These are phyloP conservation scores for Pseudogymnoascus sp. DNA, from an alignment of 2,329 filamentous ascomycete genomes.

Conservation along the genomic window DNA sequence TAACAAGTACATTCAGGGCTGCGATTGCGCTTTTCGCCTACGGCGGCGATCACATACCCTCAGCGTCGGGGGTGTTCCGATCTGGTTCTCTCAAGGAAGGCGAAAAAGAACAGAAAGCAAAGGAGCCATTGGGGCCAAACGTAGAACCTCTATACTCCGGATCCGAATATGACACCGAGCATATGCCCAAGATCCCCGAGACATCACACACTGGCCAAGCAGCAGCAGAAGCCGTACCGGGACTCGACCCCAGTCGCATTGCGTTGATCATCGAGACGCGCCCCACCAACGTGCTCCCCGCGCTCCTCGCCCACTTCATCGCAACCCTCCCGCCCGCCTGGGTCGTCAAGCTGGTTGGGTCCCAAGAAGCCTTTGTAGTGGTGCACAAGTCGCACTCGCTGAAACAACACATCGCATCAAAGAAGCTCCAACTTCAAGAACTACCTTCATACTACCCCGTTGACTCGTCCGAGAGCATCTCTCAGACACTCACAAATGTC, in stretches of 20 bases:
- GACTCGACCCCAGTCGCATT: slow-evolving; percentile 10
- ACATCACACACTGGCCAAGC: neutral
- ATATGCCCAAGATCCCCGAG: slow-evolving; percentile 1
- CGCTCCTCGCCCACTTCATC: slow-evolving; percentile 13
- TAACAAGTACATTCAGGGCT: neutral
- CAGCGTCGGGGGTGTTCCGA: neutral
- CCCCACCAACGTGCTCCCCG: slow-evolving; percentile 12
- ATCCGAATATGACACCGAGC: slow-evolving; percentile 2
- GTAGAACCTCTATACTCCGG: slow-evolving; percentile 8
- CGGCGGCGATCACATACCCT: neutral
- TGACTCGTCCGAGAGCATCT: slow-evolving; percentile 17
- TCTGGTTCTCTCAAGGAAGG: neutral
- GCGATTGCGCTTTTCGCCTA: slow-evolving; percentile 3
- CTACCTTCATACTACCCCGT: slow-evolving; percentile 11
- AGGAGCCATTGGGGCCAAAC: neutral
- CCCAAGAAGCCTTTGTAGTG: slow-evolving; percentile 13
- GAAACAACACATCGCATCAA: slow-evolving; percentile 16
- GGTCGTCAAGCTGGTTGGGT: slow-evolving; percentile 14
- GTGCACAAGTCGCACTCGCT: slow-evolving; percentile 18
- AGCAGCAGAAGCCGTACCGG: neutral
- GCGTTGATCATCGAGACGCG: slow-evolving; percentile 16
- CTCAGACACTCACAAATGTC: slow-evolving; percentile 19
- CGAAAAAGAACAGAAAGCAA: slow-evolving; percentile 2
- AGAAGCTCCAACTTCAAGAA: slow-evolving; percentile 17
- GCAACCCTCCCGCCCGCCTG: slow-evolving; percentile 13